Evolutionary conservation across 2,329 filamentous ascomycete species (phyloP), one percentile per base, ranked within the genome.

Genomic region (Botryosphaeria agaves): DNA sequence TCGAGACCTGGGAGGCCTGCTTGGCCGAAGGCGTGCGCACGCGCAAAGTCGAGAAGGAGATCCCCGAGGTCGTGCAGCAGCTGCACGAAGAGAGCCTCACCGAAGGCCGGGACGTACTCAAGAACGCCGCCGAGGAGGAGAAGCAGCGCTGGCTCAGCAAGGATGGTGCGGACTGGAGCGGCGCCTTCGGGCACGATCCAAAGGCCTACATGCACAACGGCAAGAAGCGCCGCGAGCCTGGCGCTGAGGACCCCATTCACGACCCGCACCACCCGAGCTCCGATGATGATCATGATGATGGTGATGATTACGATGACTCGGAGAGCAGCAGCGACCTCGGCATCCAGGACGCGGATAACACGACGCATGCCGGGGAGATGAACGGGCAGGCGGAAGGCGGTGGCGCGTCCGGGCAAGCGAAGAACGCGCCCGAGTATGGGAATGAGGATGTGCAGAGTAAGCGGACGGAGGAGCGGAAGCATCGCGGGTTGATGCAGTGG

Each of bases 401-500:
- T 30, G 28, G 28, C n/a, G 28, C 14, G 5, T 9, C 15, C 5
- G 28, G 28, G 8, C 29, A 26, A n/a, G 21, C 18, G 8, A 31
- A 31, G 29, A 31, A 18, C 21, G 17, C 17, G 29, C 11, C 18
- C 9, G 18, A 18, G n/a, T 11, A n/a, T n/a, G 15, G 16, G 8
- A 21, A 18, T 16, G 26, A 17, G 16, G 26, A 14, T 14, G 26
- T 28, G 8, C 15, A 72, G 37, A 82, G 76, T 47, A 72, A 77
- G 38, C 73, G 79, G 28, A 56, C 59, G 27, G 64, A 94, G 48
- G 77, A 85, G 49, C 70, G 85, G 1, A 83, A 85, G 56, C 84
- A 94, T 42, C 67, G 85, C 7, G 87, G 87, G 0, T 45, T 93
- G 47, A 92, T 94, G 82, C 87, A 95, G 52, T 95, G 85, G 84